phyloP scores from a whole-genome alignment of 1,284 basidiomycete species.

The Moesziomyces sp. region DNA sequence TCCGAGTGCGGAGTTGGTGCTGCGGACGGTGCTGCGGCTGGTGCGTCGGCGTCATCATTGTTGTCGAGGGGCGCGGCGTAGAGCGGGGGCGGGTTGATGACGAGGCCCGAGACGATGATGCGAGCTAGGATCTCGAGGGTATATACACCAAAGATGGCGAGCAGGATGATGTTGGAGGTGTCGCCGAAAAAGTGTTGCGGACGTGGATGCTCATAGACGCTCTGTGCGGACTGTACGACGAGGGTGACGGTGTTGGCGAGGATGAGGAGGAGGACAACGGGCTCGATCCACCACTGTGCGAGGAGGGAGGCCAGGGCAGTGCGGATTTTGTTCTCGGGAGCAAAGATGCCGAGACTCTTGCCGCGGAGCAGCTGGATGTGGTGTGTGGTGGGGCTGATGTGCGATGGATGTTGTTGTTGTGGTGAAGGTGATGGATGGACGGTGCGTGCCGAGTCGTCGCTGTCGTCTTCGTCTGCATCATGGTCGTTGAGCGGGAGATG shows the following conservation, averaged over 20 bases:
- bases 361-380: constrained; percentile 74
- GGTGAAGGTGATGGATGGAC: constrained; percentile 2
- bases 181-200: constrained; percentile 80
- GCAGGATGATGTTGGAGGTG: constrained; percentile 88
- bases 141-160: constrained; percentile 84
- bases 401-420: neutral
- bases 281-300: constrained; percentile 81
- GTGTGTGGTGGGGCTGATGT: constrained; percentile 15
- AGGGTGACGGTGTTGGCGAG: constrained; percentile 84
- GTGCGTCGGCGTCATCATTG: neutral
- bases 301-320: constrained; percentile 34
- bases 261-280: constrained; percentile 83
- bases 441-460: constrained; percentile 31
- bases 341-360: constrained; percentile 81
- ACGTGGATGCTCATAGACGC: constrained; percentile 71
- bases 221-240: constrained; percentile 78
- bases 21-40: constrained; percentile 7
- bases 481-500: constrained; percentile 48
- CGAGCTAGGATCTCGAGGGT: constrained; percentile 90
- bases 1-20: constrained; percentile 7
- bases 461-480: constrained; percentile 31
- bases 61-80: constrained; percentile 24
- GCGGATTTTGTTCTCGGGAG: constrained; percentile 70
- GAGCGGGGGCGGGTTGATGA: constrained; percentile 79
- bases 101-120: constrained; percentile 88